phyloP scores from a whole-genome alignment of 2,329 filamentous ascomycete species.

The Lasiodiplodia citricola region DNA sequence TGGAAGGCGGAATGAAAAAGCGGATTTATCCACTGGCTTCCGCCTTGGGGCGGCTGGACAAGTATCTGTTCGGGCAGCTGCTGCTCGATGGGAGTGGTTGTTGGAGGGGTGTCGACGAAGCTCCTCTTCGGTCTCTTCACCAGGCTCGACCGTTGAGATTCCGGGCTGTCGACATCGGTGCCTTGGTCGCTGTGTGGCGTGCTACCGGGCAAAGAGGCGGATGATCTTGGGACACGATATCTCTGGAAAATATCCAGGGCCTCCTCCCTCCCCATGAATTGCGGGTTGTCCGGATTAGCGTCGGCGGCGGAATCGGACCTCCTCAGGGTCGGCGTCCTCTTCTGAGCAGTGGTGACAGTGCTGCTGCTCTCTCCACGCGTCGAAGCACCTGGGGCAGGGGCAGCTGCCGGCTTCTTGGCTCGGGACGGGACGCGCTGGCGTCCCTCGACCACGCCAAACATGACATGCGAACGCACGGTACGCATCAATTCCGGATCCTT shows the following conservation, averaged over 20 bases:
- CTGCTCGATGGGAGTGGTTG: not conserved
- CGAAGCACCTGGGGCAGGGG: not conserved
- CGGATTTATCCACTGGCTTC: not conserved
- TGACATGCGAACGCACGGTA: slow-evolving; percentile 42
- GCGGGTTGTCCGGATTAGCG: slow-evolving; percentile 19
- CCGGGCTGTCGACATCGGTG: slow-evolving; percentile 19
- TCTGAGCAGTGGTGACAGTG: not conserved
- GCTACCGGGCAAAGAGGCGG: not conserved
- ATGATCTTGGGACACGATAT: slow-evolving; percentile 8
- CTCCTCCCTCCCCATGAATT: slow-evolving; percentile 6
- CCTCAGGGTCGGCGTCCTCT: not conserved
- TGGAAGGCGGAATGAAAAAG: slow-evolving; percentile 9
- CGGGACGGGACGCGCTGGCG: slow-evolving; percentile 28
- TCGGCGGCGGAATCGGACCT: not conserved
- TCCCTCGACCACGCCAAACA: slow-evolving; percentile 39
- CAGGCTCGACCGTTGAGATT: slow-evolving; percentile 6
- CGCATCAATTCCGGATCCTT: slow-evolving; percentile 41
- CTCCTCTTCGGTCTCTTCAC: slow-evolving; percentile 9
- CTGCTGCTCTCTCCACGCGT: slow-evolving; percentile 16
- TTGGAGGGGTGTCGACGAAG: not conserved
- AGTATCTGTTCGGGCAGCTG: not conserved
- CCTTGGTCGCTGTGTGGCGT: slow-evolving; percentile 20
- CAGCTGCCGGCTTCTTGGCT: not conserved
- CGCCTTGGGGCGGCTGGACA: slow-evolving; percentile 9
- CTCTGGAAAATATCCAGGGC: slow-evolving; percentile 18